Evolutionary conservation across 225 moss, liverwort and hornwort species (phyloP), one percentile per base, ranked within the genome.

Genomic region (Thuidium tamariscinum): DNA sequence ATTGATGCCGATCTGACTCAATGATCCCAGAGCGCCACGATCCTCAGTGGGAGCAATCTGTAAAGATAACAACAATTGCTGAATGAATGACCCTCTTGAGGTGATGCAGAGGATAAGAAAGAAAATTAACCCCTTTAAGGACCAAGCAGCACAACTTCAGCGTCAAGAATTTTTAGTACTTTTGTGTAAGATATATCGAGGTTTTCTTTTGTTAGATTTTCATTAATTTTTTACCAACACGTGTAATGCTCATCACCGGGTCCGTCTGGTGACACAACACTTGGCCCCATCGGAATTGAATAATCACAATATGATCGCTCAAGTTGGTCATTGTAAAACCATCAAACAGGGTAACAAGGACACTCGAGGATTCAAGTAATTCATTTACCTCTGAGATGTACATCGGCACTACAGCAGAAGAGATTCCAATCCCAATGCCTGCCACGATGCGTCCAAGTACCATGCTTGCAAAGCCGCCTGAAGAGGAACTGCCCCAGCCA

Each of bases 31-130:
- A 71, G 90, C 86, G 54, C 93, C 91, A 56, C 93, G 93, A 84
- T 92, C 91, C 81, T 93, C 91, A 44, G 89, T 76, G 44, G 93
- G 91, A 79, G 93, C 82, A 78, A 93, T 92, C 91, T 93, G 90
- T 62, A 84, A 86, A 37, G 23, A 64, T 11, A 60, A 65, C 63
- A 82, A 73, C 29, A 65, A 67, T 52, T 76, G 39, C 36, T n/a
- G 42, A 62, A 36, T 54, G 3, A 84, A n/a, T 56, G 30, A 87
- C 44, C 19, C 48, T 74, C 64, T 59, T 18, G 39, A 52, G 52
- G 34, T 54, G 16, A 46, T 83, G 67, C 67, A 74, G 26, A 63
- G 26, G 72, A 62, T 29, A 32, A 67, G 18, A 34, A 54, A 83
- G 56, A 8, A 11, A 79, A 54, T 39, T 56, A 39, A 63, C 29